A percentile compares a stretch with the other conserved stretches of the same genome.
These are phyloP conservation scores for Diaporthe longicolla DNA, from an alignment of 2,329 filamentous ascomycete species.

Conservation along the genomic window DNA sequence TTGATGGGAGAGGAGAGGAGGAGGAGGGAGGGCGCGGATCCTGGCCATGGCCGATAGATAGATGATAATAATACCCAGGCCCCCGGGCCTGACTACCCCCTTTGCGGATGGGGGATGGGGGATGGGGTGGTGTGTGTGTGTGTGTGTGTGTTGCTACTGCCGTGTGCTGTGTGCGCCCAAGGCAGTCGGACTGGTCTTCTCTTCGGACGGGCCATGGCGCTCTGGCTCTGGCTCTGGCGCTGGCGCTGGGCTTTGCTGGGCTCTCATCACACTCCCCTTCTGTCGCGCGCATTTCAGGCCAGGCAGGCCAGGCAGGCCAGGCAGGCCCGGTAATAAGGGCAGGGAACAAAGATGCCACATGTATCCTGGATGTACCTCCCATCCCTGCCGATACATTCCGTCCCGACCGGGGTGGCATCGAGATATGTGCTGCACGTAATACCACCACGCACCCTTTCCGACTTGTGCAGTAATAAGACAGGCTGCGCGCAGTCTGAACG, in stretches of 20 bases:
- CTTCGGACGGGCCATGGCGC: constrained; percentile 27
- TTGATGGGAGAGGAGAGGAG: constrained; percentile 60
- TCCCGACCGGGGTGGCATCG: constrained; percentile 17
- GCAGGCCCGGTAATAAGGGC: constrained; percentile 6
- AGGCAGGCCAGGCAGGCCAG: constrained; percentile 4
- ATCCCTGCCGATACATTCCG: constrained; percentile 37
- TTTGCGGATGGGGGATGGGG: constrained; percentile 19
- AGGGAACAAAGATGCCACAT: constrained; percentile 32
- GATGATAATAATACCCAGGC: constrained; percentile 33
- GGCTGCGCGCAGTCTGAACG: constrained; percentile 18
- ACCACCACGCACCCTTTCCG: not conserved
- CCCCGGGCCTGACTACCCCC: constrained; percentile 10
- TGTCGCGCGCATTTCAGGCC: not conserved
- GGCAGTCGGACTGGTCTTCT: constrained; percentile 3
- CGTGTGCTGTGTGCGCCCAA: constrained; percentile 14
- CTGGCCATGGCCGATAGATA: constrained; percentile 40
- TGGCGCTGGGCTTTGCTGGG: constrained; percentile 16
- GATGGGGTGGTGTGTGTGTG: not conserved
- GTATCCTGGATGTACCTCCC: constrained; percentile 35
- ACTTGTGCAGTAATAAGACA: not conserved
- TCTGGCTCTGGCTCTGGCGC: constrained; percentile 26
- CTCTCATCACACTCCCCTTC: constrained; percentile 20
- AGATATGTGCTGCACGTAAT: constrained; percentile 26
- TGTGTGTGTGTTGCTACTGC: constrained; percentile 3
- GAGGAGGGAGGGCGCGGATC: constrained; percentile 53